These are phyloP conservation scores for Ogataea henricii DNA, from an alignment of 805 yeast genomes.

Conservation along the genomic window DNA sequence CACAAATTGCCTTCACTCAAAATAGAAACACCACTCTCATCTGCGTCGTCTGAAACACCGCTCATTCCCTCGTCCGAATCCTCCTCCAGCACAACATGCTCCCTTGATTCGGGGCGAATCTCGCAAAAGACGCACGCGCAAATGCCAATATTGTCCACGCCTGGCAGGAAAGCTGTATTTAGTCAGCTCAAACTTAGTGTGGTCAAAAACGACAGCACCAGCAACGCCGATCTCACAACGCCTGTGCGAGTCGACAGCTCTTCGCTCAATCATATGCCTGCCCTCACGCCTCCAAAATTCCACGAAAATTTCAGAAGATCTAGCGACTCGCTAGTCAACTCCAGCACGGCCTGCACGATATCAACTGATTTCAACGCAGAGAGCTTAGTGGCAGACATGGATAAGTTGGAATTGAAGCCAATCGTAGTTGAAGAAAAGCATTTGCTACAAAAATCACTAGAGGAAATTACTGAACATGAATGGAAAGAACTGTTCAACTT, in stretches of 20 bases:
- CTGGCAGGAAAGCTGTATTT: not conserved
- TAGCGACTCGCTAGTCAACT: slow-evolving; percentile 8
- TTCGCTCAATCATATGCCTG: not conserved
- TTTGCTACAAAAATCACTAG: slow-evolving; percentile 10
- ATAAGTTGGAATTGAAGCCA: slow-evolving; percentile 7
- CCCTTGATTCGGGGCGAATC: slow-evolving; percentile 5
- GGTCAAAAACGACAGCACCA: slow-evolving; percentile 6
- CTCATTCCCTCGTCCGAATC: slow-evolving; percentile 5
- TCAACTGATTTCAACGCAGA: slow-evolving; percentile 11
- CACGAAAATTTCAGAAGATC: slow-evolving; percentile 2
- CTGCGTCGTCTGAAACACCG: slow-evolving; percentile 2
- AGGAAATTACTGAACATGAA: slow-evolving; percentile 64
- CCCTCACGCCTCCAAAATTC: not conserved
- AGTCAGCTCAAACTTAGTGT: slow-evolving; percentile 9
- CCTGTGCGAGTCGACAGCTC: slow-evolving; percentile 11
- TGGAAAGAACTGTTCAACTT: slow-evolving; percentile 67
- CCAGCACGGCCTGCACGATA: slow-evolving; percentile 9
- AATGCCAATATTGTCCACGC: slow-evolving; percentile 1
- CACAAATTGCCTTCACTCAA: slow-evolving; percentile 29
- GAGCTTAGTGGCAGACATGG: slow-evolving; percentile 12
- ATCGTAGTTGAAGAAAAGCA: slow-evolving; percentile 4
- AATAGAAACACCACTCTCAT: slow-evolving; percentile 22
- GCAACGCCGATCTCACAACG: slow-evolving; percentile 2
- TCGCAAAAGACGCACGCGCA: not conserved
- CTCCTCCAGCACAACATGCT: not conserved